phyloP scores from a whole-genome alignment of 129 eudicot species.

The Gnaphalium uliginosum region DNA sequence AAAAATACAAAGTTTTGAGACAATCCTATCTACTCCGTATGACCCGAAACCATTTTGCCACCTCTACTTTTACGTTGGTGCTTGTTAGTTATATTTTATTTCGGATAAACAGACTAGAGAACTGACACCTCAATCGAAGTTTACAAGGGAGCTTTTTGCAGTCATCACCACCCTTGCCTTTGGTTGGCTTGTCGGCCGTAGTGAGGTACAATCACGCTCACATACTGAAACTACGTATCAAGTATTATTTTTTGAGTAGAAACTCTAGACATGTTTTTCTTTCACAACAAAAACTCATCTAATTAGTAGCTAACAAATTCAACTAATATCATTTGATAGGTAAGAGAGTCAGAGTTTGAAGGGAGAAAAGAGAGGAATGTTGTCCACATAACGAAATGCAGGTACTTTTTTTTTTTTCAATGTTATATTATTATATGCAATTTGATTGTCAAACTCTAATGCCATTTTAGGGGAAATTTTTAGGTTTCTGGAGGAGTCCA shows the following conservation, averaged over 20 bases:
- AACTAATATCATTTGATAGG: constrained; percentile 39
- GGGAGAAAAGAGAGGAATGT: constrained; percentile 82
- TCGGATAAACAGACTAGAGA: constrained; percentile 51
- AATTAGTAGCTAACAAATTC: background rate
- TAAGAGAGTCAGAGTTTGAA: constrained; percentile 74
- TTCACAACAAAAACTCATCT: background rate
- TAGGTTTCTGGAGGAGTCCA: constrained; percentile 85
- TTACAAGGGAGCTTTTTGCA: constrained; percentile 72
- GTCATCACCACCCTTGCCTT: constrained; percentile 63
- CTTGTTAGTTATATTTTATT: background rate
- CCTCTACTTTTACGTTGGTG: background rate
- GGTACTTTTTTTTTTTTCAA: constrained; percentile 41
- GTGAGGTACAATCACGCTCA: constrained; percentile 54
- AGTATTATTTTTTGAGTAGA: too few species aligned
- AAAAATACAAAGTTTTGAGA: background rate
- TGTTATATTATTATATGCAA: background rate
- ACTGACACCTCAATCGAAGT: constrained; percentile 60
- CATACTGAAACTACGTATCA: background rate
- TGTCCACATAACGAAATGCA: constrained; percentile 82
- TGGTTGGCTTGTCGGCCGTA: constrained; percentile 82
- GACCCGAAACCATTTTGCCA: background rate
- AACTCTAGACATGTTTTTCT: background rate
- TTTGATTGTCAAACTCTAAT: constrained; percentile 17
- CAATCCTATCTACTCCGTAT: background rate
- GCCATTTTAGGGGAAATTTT: background rate